Base-by-base conservation (phyloP, 1,284 basidiomycete genomes). In the Boletus calvinii region DNA sequence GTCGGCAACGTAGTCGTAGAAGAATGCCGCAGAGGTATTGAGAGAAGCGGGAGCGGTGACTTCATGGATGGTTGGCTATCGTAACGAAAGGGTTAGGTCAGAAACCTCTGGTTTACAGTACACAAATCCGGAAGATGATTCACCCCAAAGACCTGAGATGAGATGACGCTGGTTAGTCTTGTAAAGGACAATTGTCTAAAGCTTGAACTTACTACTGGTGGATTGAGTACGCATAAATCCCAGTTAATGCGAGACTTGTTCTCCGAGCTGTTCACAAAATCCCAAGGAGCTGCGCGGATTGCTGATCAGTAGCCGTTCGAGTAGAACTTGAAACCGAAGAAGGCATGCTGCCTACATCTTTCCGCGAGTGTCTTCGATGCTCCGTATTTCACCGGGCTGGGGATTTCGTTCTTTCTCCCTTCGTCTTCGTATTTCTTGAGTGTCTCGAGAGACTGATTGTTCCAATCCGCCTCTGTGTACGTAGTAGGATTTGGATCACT, bases 361-460 rank as follows among this genome's bases (percentile, higher is more conserved):
- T 93, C 90, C 1, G 89, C 87, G 2, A 92, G 71, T 5, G 79
- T 81, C 74, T 92, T 92, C 22, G 77, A 80, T 13, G 77, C 80
- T 39, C 73, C 68, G 62, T 87, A 89, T 62, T 79, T 82, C 39
- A 70, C 64, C 7, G 64, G 52, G 1, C 59, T 58, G 2, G 68
- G 45, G 1, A 83, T 78, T 13, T 76, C 73, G n/a, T 65, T 63
- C 44, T 26, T 59, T 17, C 64, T 65, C 12, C 85, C 84, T 47
- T 79, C 74, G 54, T 77, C 69, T 59, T 78, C 72, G 11, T 84
- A 74, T 55, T 77, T 69, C 60, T 79, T 74, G n/a, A 85, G 73
- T 42, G 77, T 71, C 20, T 75, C 64, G n/a, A 80, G 67, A 3
- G 79, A 75, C 36, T 75, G 71, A 8, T 79, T 66, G 71, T 92